phyloP scores from a whole-genome alignment of 768 basidiomycete genomes.

The Suillus decipiens region DNA sequence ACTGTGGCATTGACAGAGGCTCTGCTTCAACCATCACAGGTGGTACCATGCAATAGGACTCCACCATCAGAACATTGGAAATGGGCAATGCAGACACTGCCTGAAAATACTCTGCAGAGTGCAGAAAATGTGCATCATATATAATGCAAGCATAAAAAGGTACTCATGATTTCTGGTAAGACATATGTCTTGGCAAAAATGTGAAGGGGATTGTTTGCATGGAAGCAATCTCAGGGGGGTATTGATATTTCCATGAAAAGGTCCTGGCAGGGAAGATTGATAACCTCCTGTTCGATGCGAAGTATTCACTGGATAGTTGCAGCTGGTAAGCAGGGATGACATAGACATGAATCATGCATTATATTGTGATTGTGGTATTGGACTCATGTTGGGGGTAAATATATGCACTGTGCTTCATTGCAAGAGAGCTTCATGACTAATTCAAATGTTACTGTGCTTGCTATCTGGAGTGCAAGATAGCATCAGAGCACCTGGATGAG shows the following conservation, averaged over 20 bases:
- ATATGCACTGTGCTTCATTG: neutral
- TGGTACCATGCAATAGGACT: neutral
- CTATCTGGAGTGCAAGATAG: neutral
- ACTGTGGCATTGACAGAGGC: constrained; percentile 8
- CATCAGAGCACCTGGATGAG: neutral
- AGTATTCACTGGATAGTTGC: neutral
- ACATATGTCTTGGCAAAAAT: neutral
- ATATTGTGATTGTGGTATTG: neutral
- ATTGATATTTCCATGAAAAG: neutral
- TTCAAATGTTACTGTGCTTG: neutral
- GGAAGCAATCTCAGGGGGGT: neutral
- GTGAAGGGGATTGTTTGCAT: neutral
- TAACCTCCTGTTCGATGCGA: neutral
- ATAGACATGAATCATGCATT: neutral
- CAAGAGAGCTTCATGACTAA: neutral
- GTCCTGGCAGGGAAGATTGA: constrained; percentile 1
- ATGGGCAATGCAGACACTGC: neutral
- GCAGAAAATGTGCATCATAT: constrained; percentile 2
- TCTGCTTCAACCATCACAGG: neutral
- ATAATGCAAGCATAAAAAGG: neutral
- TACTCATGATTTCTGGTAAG: neutral
- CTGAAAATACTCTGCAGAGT: neutral
- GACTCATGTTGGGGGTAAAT: neutral
- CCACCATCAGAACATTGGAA: neutral
- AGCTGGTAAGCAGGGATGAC: neutral